These are phyloP conservation scores for Fraxinus paxiana DNA, from an alignment of 305 asterid species.

Conservation along the genomic window DNA sequence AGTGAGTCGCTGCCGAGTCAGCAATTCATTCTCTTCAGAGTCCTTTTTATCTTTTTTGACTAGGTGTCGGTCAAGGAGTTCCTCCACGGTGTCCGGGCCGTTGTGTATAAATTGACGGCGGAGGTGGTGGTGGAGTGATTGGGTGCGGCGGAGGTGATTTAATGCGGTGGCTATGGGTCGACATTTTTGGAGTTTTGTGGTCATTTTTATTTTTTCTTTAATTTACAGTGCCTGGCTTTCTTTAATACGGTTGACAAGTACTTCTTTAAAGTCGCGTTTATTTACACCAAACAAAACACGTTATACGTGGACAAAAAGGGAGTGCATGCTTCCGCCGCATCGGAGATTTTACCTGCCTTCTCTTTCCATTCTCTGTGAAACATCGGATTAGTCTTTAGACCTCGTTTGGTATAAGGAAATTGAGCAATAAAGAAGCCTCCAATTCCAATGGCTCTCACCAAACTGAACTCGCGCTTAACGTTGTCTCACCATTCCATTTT, in stretches of 20 bases:
- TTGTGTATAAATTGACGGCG: conserved; percentile 46
- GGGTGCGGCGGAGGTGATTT: conserved; percentile 17
- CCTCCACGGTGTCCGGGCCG: conserved; percentile 82
- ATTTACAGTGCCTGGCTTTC: neutral
- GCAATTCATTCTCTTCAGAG: conserved; percentile 42
- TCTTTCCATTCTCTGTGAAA: neutral
- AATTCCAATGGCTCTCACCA: conserved; percentile 40
- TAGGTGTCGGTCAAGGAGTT: conserved; percentile 69
- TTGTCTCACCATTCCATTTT: conserved; percentile 16
- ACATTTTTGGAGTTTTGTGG: conserved; percentile 26
- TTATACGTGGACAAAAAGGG: neutral
- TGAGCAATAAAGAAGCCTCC: conserved; percentile 26
- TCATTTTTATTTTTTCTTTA: conserved; percentile 22
- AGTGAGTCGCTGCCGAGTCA: conserved; percentile 63
- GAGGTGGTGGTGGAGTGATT: conserved; percentile 3
- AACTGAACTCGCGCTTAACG: conserved; percentile 20
- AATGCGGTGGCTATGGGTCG: conserved; percentile 29
- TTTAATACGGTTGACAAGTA: neutral
- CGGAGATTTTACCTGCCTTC: neutral
- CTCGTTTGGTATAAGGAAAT: neutral
- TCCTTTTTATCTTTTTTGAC: conserved; percentile 42
- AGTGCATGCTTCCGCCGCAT: neutral
- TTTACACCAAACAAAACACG: neutral
- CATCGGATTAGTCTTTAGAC: neutral
- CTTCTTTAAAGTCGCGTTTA: neutral